A percentile compares a stretch with the other conserved stretches of the same genome.
phyloP scores from a whole-genome alignment of 257 asterid genomes.

The Lavandula angustifolia region DNA sequence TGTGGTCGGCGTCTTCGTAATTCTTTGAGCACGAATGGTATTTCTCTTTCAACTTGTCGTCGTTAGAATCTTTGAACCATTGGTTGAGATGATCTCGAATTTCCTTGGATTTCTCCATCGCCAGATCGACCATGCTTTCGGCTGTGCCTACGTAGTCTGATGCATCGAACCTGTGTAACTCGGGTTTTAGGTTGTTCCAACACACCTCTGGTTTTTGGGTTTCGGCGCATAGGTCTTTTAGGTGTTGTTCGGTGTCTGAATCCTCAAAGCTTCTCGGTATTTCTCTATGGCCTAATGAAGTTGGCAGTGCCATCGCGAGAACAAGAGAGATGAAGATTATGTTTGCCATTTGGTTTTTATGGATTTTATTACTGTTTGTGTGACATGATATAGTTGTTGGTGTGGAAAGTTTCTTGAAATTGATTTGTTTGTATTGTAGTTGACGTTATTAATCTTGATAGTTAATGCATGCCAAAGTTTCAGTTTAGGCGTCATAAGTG shows the following conservation, averaged over 20 bases:
- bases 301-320: constrained; percentile 2
- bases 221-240: not conserved
- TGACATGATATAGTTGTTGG: not conserved
- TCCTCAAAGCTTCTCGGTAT: not conserved
- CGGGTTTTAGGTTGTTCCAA: not conserved
- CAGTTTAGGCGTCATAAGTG: too few relatives aligned
- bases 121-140: not conserved
- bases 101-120: not conserved
- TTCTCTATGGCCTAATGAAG: not conserved
- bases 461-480: constrained; percentile 17
- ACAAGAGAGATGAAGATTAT: constrained; percentile 15
- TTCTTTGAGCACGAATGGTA: not conserved
- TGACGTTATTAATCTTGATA: not conserved
- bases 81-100: not conserved
- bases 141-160: not conserved
- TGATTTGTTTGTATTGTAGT: constrained; percentile 31
- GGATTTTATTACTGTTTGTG: too few relatives aligned
- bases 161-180: not conserved
- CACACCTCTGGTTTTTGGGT: not conserved
- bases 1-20: not conserved
- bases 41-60: not conserved
- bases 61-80: not conserved
- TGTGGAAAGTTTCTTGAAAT: not conserved
- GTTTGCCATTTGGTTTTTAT: constrained; percentile 12
- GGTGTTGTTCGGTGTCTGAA: not conserved